These are phyloP conservation scores for Podaxis sp. DNA, from an alignment of 768 basidiomycete genomes.

Conservation along the genomic window DNA sequence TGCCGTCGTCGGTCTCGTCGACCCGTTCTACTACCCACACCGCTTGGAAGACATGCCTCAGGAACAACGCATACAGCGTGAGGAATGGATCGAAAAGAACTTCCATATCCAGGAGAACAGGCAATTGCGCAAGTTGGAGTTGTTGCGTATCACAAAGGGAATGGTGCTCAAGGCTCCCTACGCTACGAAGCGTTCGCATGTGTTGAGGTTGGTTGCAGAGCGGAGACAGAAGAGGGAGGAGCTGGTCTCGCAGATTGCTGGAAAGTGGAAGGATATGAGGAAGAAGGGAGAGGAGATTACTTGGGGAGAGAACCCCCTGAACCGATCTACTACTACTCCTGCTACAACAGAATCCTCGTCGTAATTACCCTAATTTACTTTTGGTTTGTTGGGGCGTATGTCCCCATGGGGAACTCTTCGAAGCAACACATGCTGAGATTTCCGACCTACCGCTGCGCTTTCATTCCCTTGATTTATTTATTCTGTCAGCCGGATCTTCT, in stretches of 20 bases:
- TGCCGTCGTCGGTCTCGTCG: conserved; percentile 86
- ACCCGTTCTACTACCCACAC: conserved; percentile 93
- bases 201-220: conserved; percentile 42
- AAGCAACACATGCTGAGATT: neutral
- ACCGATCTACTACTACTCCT: neutral
- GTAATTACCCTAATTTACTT: conserved; percentile 1
- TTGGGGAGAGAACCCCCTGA: conserved; percentile 16
- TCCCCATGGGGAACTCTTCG: neutral
- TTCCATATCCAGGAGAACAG: conserved; percentile 48
- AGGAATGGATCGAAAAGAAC: conserved; percentile 62
- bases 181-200: conserved; percentile 45
- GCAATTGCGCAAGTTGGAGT: conserved; percentile 35
- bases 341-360: conserved; percentile 6
- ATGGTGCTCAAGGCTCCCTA: conserved; percentile 39
- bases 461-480: too few relatives aligned
- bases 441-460: too few relatives aligned
- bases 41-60: conserved; percentile 74
- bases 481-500: neutral
- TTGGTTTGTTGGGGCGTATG: too few relatives aligned
- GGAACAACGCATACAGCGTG: conserved; percentile 52
- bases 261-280: conserved; percentile 36
- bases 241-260: conserved; percentile 34
- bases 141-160: conserved; percentile 38
- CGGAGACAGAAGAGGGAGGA: conserved; percentile 40
- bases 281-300: conserved; percentile 27